Evolutionary conservation across 768 basidiomycete species (phyloP), one percentile per base, ranked within the genome.

Genomic region (Lactarius hengduanensis): DNA sequence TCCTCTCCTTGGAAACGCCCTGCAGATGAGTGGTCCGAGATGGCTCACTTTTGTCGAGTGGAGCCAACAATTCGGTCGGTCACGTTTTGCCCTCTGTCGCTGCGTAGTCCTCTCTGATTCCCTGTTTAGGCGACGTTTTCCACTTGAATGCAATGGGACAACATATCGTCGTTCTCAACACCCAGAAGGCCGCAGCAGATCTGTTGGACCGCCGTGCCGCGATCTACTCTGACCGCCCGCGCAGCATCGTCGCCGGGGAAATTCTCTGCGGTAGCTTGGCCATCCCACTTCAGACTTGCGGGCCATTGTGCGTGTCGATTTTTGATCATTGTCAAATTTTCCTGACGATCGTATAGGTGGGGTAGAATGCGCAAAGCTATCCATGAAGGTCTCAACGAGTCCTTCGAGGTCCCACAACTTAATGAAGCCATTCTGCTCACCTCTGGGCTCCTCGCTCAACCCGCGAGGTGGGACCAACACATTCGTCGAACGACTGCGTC

Each of bases 141-240:
- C 71, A 57, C 54, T 63, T 71, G 8, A 71, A 28, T 60, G 65
- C 67, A 20, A 57, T 43, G 20, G 70, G 70, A 13, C 61, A 71
- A 22, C 66, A 70, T 22, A 66, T 69, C 1, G 57, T 75, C 28
- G 64, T 75, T 16, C 64, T 75, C 58, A 75, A 72, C 55, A 45
- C 67, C 53, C 69, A 69, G 26, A 67, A 74, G 60, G 74, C 65
- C 3, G 70, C 73, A 18, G 53, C 56, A 18, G 74, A 74, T 32
- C 53, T 74, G 40, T 66, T 73, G 13, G 74, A 73, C 38, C 68
- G 68, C 28, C 60, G 65, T n/a, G 61, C 68, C 1, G 61, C 41
- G 26, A 69, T 67, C 16, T 69, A 69, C 47, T 69, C 68, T n/a
- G 68, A 63, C 28, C 61, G 68, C 13, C 65, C 68, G 1, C 68